phyloP scores from a whole-genome alignment of 2,329 filamentous ascomycete genomes.

The Sporothrix brasiliensis region DNA sequence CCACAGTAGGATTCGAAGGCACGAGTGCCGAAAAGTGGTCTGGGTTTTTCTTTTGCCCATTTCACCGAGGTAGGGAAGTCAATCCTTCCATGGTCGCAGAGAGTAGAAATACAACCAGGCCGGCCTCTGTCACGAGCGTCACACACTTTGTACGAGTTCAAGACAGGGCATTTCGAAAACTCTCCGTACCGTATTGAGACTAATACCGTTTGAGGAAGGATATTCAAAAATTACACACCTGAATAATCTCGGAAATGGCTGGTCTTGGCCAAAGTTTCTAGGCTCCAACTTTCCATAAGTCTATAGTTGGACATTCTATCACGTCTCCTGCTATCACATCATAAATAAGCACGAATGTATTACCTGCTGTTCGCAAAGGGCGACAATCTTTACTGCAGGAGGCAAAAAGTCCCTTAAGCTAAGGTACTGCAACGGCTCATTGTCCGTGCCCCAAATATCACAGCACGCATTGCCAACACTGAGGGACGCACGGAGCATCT shows the following conservation, averaged over 20 bases:
- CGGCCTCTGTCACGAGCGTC: neutral
- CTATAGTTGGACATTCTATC: too few relatives aligned
- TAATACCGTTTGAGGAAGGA: neutral
- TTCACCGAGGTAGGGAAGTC: neutral
- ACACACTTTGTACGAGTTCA: too few relatives aligned
- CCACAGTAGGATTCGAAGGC: neutral
- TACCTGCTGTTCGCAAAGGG: neutral
- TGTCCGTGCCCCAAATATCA: neutral
- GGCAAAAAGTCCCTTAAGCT: neutral
- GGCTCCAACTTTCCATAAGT: neutral
- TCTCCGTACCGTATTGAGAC: too few relatives aligned
- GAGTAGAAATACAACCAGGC: constrained; percentile 3
- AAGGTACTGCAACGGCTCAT: neutral
- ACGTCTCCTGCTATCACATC: too few relatives aligned
- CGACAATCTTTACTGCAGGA: neutral
- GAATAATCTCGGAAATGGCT: neutral
- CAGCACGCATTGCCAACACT: neutral
- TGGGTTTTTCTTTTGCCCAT: neutral
- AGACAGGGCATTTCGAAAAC: too few relatives aligned
- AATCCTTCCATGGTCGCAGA: constrained; percentile 8
- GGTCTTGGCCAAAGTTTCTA: neutral
- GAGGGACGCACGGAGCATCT: neutral
- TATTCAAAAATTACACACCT: neutral
- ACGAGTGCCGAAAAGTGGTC: constrained; percentile 1
- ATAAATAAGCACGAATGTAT: neutral